Base-by-base conservation (phyloP, 169 alveolate species). In the Plasmodium inui region DNA sequence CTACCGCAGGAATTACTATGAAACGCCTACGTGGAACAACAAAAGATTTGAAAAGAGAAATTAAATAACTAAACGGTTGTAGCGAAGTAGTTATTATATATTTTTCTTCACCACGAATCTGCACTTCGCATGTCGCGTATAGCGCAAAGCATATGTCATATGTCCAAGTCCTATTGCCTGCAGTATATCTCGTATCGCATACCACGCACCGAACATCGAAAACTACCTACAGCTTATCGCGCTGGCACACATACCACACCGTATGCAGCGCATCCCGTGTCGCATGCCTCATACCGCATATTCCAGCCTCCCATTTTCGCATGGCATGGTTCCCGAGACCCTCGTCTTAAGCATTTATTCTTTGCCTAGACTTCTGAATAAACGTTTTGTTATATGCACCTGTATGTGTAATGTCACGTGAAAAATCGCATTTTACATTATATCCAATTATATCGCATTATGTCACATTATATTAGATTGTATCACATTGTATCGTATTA, bases 11-110 rank as follows among this genome's bases (percentile, higher is more conserved):
- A 44, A 32, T 19, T 86, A 86, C 46, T 76, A 86, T 70, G 93
- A 86, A 28, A 53, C 84, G n/a, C 80, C 93, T 34, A 86, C 76
- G 93, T 86, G 93, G 93, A 86, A 86, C 67, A 86, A 86, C 44
- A 86, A 86, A n/a, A 61, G 93, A 86, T 86, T 53, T 70, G 93
- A 86, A 86, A 86, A 86, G 80, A 86, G 86, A 28, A 86, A 53
- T 74, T 84, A 84, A 84, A 67, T 28, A 67, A 67, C 76, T 14
- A 67, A 67, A 22, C 14, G 3, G 37, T 67, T 28, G 19, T 67
- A 67, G 22, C 76, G 17, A 61, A 61, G 32, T 67, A 26, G 76
- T 67, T 67, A 67, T 67, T 67, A 7, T 22, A 1, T 22, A 2
- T 67, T 67, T 14, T 12, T 50, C 3, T 50, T 12, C 50, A 8